Conservation (phyloP, 164 flowering plant genomes). For the Macadamia tetraphylla region DNA sequence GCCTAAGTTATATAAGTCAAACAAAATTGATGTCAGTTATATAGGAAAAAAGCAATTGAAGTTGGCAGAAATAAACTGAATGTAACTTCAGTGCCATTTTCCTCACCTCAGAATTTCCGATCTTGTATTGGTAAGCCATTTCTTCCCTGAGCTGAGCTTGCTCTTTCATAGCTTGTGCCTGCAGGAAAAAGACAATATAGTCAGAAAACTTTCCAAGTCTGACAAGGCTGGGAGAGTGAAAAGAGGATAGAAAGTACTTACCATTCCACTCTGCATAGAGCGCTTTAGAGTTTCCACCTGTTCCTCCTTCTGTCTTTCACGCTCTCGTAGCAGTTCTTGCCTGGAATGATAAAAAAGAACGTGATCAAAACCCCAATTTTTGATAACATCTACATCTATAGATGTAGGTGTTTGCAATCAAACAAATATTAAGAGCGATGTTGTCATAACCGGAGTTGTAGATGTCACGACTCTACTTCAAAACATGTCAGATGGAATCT, state of each 20-base stretch:
- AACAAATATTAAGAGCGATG: neutral
- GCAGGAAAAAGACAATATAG: neutral
- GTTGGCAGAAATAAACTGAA: neutral
- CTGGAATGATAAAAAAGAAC: conserved; percentile 32
- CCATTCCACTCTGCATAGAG: conserved; percentile 93
- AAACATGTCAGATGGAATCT: no score
- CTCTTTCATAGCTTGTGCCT: conserved; percentile 98
- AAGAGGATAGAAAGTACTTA: conserved; percentile 18
- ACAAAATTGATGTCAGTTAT: neutral
- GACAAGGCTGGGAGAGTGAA: neutral
- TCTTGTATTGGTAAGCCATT: conserved; percentile 83
- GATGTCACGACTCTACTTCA: no score
- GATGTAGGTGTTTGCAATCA: neutral
- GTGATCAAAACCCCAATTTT: neutral
- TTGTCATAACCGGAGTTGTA: no score
- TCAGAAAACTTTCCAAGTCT: neutral
- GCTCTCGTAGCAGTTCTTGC: conserved; percentile 61
- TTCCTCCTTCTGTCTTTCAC: conserved; percentile 78
- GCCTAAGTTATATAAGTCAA: conserved; percentile 41
- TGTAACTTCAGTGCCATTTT: no score
- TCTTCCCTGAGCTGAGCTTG: conserved; percentile 87
- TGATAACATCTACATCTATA: neutral
- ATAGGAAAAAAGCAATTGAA: neutral
- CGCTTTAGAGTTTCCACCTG: conserved; percentile 65
- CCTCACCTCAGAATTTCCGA: conserved; percentile 87